These are phyloP conservation scores for Lepidopterella palustris DNA, from an alignment of 495 filamentous ascomycete genomes.

Conservation along the genomic window DNA sequence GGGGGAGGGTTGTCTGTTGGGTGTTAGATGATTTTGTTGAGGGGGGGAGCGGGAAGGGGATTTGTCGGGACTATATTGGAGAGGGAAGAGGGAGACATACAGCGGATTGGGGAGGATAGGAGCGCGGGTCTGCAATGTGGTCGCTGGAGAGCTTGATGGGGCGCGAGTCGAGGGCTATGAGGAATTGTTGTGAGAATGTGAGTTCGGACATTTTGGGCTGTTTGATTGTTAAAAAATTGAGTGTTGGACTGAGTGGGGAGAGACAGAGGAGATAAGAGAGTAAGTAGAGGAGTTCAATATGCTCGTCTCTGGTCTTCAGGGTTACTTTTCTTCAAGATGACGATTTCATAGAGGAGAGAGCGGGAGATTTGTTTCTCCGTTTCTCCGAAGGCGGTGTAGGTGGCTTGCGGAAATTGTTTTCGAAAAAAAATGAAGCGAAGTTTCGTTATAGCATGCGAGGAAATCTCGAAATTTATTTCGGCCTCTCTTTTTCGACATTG, in stretches of 20 bases:
- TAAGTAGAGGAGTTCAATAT: not conserved
- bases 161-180: slow-evolving; percentile 67
- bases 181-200: slow-evolving; percentile 74
- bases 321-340: slow-evolving; percentile 9
- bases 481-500: not conserved
- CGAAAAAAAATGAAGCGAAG: not conserved
- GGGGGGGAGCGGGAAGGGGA: not conserved
- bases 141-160: slow-evolving; percentile 72
- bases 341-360: slow-evolving; percentile 11
- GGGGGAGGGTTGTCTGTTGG: slow-evolving; percentile 20
- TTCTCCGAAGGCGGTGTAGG: slow-evolving; percentile 15
- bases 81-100: slow-evolving; percentile 47
- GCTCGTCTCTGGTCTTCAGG: no score
- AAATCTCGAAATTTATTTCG: slow-evolving; percentile 8
- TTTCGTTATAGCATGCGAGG: not conserved
- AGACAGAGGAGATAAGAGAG: not conserved
- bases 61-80: slow-evolving; percentile 3
- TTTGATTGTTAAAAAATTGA: not conserved
- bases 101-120: slow-evolving; percentile 59
- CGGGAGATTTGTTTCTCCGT: not conserved
- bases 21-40: slow-evolving; percentile 48
- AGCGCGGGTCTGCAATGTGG: slow-evolving; percentile 76
- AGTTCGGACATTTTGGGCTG: slow-evolving; percentile 66
- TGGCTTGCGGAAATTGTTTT: slow-evolving; percentile 5
- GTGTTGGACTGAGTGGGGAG: not conserved